phyloP scores from a whole-genome alignment of 805 yeast species.

The Metschnikowia baotianmanensis region DNA sequence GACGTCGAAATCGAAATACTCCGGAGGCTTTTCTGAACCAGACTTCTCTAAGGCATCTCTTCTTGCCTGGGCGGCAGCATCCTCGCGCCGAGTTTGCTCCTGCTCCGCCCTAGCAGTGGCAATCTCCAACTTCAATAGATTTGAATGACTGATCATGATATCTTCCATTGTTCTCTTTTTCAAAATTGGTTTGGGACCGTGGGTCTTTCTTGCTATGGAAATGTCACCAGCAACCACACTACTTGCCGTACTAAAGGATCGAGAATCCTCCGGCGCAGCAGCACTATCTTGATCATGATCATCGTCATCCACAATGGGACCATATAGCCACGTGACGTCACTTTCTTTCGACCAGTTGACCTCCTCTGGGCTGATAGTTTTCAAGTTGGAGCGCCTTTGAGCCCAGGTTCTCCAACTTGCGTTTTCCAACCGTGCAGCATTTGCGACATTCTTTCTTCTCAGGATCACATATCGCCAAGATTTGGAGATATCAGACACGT shows the following conservation, averaged over 20 bases:
- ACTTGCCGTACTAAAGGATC: slow-evolving; percentile 32
- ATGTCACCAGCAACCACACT: slow-evolving; percentile 46
- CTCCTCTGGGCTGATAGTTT: slow-evolving; percentile 85
- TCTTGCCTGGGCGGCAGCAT: slow-evolving; percentile 22
- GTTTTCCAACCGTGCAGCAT: slow-evolving; percentile 41
- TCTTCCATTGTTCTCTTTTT: slow-evolving; percentile 86
- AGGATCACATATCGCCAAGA: slow-evolving; percentile 93
- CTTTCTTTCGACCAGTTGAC: slow-evolving; percentile 97
- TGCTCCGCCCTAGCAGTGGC: slow-evolving; percentile 35
- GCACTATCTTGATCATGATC: slow-evolving; percentile 23
- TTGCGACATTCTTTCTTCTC: slow-evolving; percentile 79
- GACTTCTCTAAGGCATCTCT: slow-evolving; percentile 16
- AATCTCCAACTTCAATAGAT: slow-evolving; percentile 40
- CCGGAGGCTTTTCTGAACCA: slow-evolving; percentile 28
- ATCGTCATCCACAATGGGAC: slow-evolving; percentile 66
- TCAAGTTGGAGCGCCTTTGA: slow-evolving; percentile 60
- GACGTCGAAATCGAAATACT: slow-evolving; percentile 44
- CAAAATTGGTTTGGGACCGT: slow-evolving; percentile 72
- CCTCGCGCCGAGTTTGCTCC: slow-evolving; percentile 32
- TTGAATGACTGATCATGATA: slow-evolving; percentile 64
- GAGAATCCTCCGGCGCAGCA: slow-evolving; percentile 20
- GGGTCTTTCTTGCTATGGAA: slow-evolving; percentile 34
- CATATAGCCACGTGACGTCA: slow-evolving; percentile 97
- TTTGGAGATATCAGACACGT: slow-evolving; percentile 85
- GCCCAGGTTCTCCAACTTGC: slow-evolving; percentile 97